Evolutionary conservation across 2,329 filamentous ascomycete species (phyloP), one percentile per base, ranked within the genome.

Genomic region (Septoria petroselini): DNA sequence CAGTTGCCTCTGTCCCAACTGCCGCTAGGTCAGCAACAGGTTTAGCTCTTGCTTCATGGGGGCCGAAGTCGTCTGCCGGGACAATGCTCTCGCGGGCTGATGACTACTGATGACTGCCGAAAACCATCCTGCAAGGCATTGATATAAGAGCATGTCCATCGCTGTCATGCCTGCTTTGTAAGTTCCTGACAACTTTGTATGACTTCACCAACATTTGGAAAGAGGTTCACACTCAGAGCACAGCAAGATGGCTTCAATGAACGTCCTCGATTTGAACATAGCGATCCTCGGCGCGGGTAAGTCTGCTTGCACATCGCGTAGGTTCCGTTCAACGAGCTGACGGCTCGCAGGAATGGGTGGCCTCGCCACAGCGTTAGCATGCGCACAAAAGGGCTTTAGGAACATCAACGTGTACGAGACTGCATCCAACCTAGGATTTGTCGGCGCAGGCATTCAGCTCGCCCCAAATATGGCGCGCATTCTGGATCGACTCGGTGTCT

Each of bases 361-460:
- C 21, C 74, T 91, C 21, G 81, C 84, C 50, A 78, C 76, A 43
- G 86, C 86, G 5, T 76, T 91, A 29, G 80, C 86, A 9, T 77
- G 91, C 29, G 86, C 87, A 33, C 85, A 85, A 70, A 82, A 83
- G 60, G 88, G 87, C 6, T 91, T 91, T 70, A 80, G 75, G 57
- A 73, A 85, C 50, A 84, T 91, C 62, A 75, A 84, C 47, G 80
- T 91, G 42, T 91, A 83, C 66, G 88, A 91, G 66, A 79, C 77
- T 29, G 86, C 86, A 0, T 80, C 83, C 3, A 79, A 82, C 57
- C 76, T 91, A 3, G 87, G 87, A 4, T 91, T 91, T 61, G 86
- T 91, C 1, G 88, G 88, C 18, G 88, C 88, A 1, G 88, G 88
- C 4, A 91, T 93, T 58, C 88, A 94, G 66, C 76, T 91, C 50